phyloP scores from a whole-genome alignment of 1,139 yeast genomes.

The Zygoascus meyerae region DNA sequence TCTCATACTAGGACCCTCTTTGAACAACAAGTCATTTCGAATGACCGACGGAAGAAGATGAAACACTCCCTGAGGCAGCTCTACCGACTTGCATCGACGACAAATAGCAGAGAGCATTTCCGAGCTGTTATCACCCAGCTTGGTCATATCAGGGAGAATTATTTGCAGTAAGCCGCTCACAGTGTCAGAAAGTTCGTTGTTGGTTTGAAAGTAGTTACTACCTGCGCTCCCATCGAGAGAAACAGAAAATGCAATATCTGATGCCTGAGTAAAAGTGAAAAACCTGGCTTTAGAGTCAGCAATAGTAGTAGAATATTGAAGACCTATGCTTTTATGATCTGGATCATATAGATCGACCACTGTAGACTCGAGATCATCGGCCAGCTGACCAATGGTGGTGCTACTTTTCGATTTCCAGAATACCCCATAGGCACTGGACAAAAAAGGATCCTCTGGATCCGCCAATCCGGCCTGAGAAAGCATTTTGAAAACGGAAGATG shows the following conservation, averaged over 20 bases:
- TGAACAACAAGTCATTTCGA: conserved; percentile 2
- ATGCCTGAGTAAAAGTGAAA: conserved; percentile 5
- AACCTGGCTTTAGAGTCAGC: not conserved
- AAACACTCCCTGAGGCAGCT: conserved; percentile 5
- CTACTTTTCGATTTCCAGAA: conserved; percentile 3
- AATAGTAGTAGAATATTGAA: not conserved
- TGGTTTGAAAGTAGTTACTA: not conserved
- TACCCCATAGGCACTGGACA: conserved; percentile 11
- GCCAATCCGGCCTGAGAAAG: conserved; percentile 13
- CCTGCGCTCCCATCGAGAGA: conserved; percentile 2
- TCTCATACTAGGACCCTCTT: not conserved
- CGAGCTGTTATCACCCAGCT: conserved; percentile 4
- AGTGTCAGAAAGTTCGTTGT: not conserved
- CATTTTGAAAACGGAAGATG: conserved; percentile 16
- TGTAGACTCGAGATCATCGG: conserved; percentile 12
- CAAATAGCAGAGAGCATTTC: conserved; percentile 1
- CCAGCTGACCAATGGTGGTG: not conserved
- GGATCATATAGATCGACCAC: conserved; percentile 5
- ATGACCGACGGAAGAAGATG: conserved; percentile 4
- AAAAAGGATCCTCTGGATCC: conserved; percentile 12
- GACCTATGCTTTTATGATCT: not conserved
- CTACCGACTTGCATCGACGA: conserved; percentile 11
- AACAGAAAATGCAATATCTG: conserved; percentile 20
- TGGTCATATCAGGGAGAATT: conserved; percentile 13
- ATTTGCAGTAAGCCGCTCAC: conserved; percentile 6